These are phyloP conservation scores for Talaromyces rugulosus DNA, from an alignment of 2,329 filamentous ascomycete genomes.

Conservation along the genomic window DNA sequence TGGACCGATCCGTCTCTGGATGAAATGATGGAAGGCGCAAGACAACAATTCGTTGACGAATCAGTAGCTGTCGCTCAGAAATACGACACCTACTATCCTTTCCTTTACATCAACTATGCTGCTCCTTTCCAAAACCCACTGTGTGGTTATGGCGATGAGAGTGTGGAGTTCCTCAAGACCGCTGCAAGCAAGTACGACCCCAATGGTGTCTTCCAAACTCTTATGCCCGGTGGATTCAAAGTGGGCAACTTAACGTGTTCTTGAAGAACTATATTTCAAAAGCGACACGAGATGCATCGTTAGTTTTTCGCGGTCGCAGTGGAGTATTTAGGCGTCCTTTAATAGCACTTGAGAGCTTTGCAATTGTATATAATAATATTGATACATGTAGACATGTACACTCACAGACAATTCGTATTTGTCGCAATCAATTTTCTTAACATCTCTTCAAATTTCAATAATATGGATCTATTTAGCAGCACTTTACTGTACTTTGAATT, in stretches of 20 bases:
- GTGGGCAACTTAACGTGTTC: conserved; percentile 4
- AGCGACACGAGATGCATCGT: neutral
- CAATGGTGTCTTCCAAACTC: conserved; percentile 21
- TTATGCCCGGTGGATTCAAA: conserved; percentile 28
- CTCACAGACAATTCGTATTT: neutral
- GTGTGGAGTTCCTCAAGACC: conserved; percentile 24
- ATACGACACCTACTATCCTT: neutral
- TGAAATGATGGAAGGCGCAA: conserved; percentile 1
- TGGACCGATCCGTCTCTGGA: neutral
- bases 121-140: conserved; percentile 40
- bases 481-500: neutral
- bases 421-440: neutral
- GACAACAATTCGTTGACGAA: neutral
- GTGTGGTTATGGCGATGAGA: conserved; percentile 37
- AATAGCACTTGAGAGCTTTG: neutral
- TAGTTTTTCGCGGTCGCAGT: neutral
- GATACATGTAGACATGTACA: neutral
- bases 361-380: neutral
- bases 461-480: neutral
- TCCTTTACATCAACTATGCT: conserved; percentile 47
- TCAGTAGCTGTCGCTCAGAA: neutral
- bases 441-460: neutral
- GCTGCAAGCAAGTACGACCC: conserved; percentile 24
- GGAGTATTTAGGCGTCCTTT: neutral
- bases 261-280: neutral